phyloP scores from a whole-genome alignment of 345 rosid genomes.

The Fremontodendron californicum region DNA sequence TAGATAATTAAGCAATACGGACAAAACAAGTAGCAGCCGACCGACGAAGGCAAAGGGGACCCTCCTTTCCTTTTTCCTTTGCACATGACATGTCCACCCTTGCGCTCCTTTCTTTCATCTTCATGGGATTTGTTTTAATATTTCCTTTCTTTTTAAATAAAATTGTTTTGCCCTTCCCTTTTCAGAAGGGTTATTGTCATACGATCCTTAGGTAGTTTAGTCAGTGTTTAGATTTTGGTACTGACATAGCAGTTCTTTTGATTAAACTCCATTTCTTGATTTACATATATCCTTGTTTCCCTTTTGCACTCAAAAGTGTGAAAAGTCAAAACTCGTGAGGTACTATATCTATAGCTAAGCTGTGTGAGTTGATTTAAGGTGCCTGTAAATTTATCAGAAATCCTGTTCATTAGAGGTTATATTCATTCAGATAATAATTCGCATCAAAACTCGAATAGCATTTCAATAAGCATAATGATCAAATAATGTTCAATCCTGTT shows the following conservation, averaged over 20 bases:
- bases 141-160: too few relatives aligned
- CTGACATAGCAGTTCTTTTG: neutral
- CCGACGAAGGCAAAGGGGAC: constrained; percentile 5
- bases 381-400: neutral
- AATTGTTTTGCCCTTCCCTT: neutral
- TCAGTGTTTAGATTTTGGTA: neutral
- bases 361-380: neutral
- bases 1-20: constrained; percentile 10
- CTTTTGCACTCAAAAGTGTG: neutral
- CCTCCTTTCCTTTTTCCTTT: neutral
- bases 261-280: neutral
- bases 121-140: neutral
- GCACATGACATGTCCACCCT: neutral
- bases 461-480: neutral
- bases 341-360: neutral
- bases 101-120: neutral
- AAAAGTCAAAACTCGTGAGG: neutral
- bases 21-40: constrained; percentile 3
- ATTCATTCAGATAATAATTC: neutral
- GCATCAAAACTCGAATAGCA: neutral
- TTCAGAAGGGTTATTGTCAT: neutral
- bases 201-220: neutral
- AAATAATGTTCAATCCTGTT: neutral
- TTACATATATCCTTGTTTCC: neutral
- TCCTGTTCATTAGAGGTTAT: neutral